Base-by-base conservation (phyloP, 768 basidiomycete genomes). In the Botryobasidium botryosum region DNA sequence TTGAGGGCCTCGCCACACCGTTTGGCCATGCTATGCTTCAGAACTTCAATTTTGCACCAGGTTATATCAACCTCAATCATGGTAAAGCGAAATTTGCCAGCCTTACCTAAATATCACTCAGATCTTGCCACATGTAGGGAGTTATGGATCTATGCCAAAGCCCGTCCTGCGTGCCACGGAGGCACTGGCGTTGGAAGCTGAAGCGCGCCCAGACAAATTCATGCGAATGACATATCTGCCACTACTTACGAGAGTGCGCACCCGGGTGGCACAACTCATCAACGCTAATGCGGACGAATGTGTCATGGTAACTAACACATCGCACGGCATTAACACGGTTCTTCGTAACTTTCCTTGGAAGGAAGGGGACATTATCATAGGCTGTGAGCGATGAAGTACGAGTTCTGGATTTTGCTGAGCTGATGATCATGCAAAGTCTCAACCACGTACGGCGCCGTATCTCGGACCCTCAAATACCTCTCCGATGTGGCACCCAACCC, bases 271-370 rank as follows among this genome's bases (percentile, higher is more conserved):
- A 2, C 49, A 55, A 3, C 29, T 64, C 18, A 53, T 64, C 23
- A 51, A 54, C 24, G 61, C 60, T 6, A 47, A 55, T 8, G 24
- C 40, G 15, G 58, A 63, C 17, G 62, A 65, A 40, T 49, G 52
- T 32, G 57, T 61, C 6, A 51, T 71, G 21, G 69, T 77, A 0
- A 59, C 68, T 0, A 82, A 81, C 51, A 69, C 79, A 0, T 75
- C 75, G 0, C 66, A 71, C 50, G 79, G 72, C 2, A 51, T 87
- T 27, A 75, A 76, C 51, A 80, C 74, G 7, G 62, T 87, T 40
- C 56, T 83, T 26, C 61, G 68, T 38, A 83, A 83, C 47, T 64
- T 88, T 25, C 62, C 68, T 29, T 84, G 78, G 79, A 62, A 69
- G 29, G 56, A 70, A 40, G 74, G 70, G 0, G 84, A 88, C 57